Conservation (phyloP, 1,284 basidiomycete genomes). For the Pseudozyma tsukubaensis region DNA sequence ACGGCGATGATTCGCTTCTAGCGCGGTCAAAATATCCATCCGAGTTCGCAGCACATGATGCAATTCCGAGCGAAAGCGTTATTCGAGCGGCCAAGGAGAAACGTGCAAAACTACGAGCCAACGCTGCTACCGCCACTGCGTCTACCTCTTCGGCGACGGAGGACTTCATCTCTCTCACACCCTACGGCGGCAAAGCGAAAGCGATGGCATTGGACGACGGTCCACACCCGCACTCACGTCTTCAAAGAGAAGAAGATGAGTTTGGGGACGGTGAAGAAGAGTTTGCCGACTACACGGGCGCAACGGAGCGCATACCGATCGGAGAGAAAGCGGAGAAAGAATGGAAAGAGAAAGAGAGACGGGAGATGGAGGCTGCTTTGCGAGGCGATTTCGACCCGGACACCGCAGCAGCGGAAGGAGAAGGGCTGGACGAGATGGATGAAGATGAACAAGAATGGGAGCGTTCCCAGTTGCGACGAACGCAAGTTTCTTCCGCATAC, state of each 20-base stretch:
- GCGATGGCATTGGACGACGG: conserved; percentile 33
- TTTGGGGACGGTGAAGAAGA: conserved; percentile 62
- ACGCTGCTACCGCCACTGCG: conserved; percentile 10
- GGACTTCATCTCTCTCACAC: conserved; percentile 51
- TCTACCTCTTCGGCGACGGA: conserved; percentile 6
- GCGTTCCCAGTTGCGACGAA: conserved; percentile 51
- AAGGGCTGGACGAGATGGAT: conserved; percentile 74
- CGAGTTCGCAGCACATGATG: conserved; percentile 28
- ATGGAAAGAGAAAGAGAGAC: conserved; percentile 34
- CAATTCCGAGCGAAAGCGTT: conserved; percentile 52
- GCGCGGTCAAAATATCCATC: conserved; percentile 27
- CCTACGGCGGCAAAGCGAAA: conserved; percentile 6
- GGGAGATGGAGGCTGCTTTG: conserved; percentile 45
- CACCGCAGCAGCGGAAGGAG: conserved; percentile 71
- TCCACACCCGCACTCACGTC: conserved; percentile 57
- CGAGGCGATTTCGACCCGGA: conserved; percentile 41
- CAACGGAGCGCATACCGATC: conserved; percentile 60
- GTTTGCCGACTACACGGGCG: conserved; percentile 61
- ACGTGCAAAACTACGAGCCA: conserved; percentile 37
- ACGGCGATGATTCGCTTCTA: conserved; percentile 9
- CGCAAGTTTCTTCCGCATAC: conserved; percentile 15
- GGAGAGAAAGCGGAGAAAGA: conserved; percentile 47
- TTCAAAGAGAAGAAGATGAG: conserved; percentile 64
- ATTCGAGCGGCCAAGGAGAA: conserved; percentile 58
- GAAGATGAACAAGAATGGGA: conserved; percentile 76